Evolutionary conservation across 768 basidiomycete genomes (phyloP).

Genomic region (Mycena capillaripes): DNA sequence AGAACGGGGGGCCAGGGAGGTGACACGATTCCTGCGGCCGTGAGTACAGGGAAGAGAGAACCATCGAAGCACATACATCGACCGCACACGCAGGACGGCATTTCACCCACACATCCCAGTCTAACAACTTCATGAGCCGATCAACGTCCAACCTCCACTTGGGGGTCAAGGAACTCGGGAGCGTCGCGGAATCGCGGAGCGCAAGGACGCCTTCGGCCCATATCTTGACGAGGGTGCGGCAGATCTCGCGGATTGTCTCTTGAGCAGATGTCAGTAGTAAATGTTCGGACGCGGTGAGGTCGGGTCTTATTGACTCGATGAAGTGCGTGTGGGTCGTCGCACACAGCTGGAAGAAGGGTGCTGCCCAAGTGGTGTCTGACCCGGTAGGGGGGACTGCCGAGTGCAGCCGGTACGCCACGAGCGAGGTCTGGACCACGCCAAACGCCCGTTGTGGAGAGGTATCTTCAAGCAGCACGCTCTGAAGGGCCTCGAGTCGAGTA

Average conservation of each 20-base stretch:
- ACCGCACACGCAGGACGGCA: conserved; percentile 61
- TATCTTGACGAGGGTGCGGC: conserved; percentile 58
- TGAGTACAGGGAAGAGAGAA: neutral
- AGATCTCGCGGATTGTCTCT: conserved; percentile 60
- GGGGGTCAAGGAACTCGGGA: conserved; percentile 27
- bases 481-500: conserved; percentile 55
- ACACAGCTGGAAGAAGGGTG: conserved; percentile 49
- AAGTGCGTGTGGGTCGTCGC: conserved; percentile 46
- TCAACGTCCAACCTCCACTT: conserved; percentile 53
- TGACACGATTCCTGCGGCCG: conserved; percentile 27
- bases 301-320: conserved; percentile 22
- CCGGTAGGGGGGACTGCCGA: conserved; percentile 27
- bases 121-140: conserved; percentile 63
- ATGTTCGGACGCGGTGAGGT: conserved; percentile 47
- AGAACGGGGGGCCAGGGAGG: conserved; percentile 27
- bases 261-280: conserved; percentile 47
- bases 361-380: conserved; percentile 46
- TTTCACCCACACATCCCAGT: conserved; percentile 65
- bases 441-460: conserved; percentile 40
- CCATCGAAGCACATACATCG: conserved; percentile 51
- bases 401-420: conserved; percentile 49
- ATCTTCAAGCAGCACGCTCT: conserved; percentile 47
- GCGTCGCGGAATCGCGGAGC: conserved; percentile 7
- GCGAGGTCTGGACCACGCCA: conserved; percentile 44
- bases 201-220: conserved; percentile 59